Evolutionary conservation across 768 basidiomycete genomes (phyloP).

Genomic region (Sutorius australiensis): DNA sequence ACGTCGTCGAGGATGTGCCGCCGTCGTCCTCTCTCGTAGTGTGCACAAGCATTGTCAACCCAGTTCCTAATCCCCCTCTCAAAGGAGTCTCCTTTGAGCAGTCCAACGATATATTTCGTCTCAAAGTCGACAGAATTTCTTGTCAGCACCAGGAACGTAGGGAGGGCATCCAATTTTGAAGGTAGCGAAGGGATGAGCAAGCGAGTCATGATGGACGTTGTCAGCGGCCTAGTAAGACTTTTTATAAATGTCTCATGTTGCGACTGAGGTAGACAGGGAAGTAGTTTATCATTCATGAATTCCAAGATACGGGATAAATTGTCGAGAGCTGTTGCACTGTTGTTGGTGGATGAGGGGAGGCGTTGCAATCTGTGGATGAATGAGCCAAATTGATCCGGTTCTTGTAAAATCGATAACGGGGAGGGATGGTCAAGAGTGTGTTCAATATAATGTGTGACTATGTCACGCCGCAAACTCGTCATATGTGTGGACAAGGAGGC

Average conservation of each 20-base stretch:
- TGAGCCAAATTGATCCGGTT: conserved; percentile 30
- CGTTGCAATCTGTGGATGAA: conserved; percentile 47
- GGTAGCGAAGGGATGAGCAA: conserved; percentile 72
- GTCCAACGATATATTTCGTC: conserved; percentile 43
- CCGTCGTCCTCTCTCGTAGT: conserved; percentile 79
- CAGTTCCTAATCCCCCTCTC: conserved; percentile 62
- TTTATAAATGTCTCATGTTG: conserved; percentile 47
- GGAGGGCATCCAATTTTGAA: conserved; percentile 54
- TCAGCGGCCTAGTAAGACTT: conserved; percentile 58
- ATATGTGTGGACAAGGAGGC: conserved; percentile 54
- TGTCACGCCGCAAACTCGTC: conserved; percentile 60
- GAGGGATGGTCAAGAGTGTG: conserved; percentile 51
- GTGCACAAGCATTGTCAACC: conserved; percentile 61
- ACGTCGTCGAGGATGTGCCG: conserved; percentile 60
- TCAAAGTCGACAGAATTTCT: conserved; percentile 66
- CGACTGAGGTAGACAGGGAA: conserved; percentile 50
- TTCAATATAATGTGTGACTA: conserved; percentile 58
- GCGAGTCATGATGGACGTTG: conserved; percentile 57
- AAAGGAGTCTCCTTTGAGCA: conserved; percentile 46
- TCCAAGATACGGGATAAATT: conserved; percentile 54
- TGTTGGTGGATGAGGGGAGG: conserved; percentile 40
- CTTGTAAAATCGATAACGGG: conserved; percentile 37
- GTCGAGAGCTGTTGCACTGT: conserved; percentile 40
- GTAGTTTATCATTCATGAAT: conserved; percentile 60
- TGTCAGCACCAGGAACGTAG: conserved; percentile 57